A percentile compares a stretch with the other conserved stretches of the same genome.
phyloP scores from a whole-genome alignment of 805 yeast species.

The Sugiyamaella americana region DNA sequence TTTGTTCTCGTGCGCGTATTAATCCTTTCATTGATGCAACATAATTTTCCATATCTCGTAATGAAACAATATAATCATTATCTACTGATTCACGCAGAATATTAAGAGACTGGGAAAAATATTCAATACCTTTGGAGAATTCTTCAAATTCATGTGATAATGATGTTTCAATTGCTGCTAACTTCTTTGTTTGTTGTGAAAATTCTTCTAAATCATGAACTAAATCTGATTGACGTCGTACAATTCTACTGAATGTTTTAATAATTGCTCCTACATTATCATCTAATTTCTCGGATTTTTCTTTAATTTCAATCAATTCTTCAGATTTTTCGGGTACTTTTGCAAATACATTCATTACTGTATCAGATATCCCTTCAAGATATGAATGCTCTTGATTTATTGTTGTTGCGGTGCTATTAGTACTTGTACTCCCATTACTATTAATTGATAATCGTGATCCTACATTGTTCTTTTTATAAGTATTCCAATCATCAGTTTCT shows the following conservation, averaged over 20 bases:
- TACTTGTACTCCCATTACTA: conserved; percentile 20
- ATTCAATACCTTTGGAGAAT: conserved; percentile 45
- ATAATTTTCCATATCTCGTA: conserved; percentile 84
- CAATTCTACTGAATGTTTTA: conserved; percentile 64
- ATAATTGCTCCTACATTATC: conserved; percentile 78
- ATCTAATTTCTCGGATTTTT: conserved; percentile 74
- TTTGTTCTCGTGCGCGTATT: conserved; percentile 81
- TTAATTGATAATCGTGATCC: conserved; percentile 4
- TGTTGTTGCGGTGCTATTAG: conserved; percentile 19
- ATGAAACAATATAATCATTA: conserved; percentile 70
- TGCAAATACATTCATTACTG: conserved; percentile 89
- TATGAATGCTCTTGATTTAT: conserved; percentile 31
- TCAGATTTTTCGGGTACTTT: conserved; percentile 57
- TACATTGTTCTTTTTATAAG: conserved; percentile 38
- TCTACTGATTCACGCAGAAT: conserved; percentile 53
- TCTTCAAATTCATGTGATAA: conserved; percentile 34
- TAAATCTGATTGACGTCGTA: conserved; percentile 66
- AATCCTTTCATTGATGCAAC: conserved; percentile 57
- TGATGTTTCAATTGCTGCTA: conserved; percentile 53
- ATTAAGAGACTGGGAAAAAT: conserved; percentile 38
- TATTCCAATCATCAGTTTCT: conserved; percentile 68
- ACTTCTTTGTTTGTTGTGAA: conserved; percentile 58
- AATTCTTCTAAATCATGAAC: conserved; percentile 68
- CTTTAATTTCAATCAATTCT: conserved; percentile 78
- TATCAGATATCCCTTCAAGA: conserved; percentile 81